Percentiles rank a stretch among this genome's conserved stretches.
Conservation (phyloP, 1,284 basidiomycete genomes). For the Gomphus bonarii region DNA sequence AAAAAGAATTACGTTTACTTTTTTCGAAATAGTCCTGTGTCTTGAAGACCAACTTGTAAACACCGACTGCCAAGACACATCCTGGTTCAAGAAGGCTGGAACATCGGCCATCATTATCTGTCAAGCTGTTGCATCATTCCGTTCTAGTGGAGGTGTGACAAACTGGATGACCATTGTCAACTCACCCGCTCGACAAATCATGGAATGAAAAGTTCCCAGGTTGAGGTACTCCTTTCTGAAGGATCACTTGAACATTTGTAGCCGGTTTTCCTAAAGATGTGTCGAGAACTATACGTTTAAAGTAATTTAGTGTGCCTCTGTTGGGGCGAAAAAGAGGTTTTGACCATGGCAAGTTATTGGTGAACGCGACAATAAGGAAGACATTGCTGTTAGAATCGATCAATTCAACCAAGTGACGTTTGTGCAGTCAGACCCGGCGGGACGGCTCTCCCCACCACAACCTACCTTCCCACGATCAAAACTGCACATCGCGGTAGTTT, state of each 20-base stretch:
- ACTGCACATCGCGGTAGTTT: no score
- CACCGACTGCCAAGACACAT: constrained; percentile 35
- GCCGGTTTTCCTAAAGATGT: constrained; percentile 77
- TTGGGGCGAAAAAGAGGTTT: constrained; percentile 12
- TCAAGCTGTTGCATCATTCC: constrained; percentile 37
- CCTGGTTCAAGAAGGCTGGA: constrained; percentile 49
- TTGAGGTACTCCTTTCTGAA: constrained; percentile 34
- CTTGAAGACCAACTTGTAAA: constrained; percentile 81
- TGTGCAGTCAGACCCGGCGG: no score
- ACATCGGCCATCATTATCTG: constrained; percentile 78
- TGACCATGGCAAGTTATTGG: constrained; percentile 86
- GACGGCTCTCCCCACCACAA: no score
- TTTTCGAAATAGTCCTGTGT: constrained; percentile 74
- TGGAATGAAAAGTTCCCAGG: constrained; percentile 32
- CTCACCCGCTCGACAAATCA: constrained; percentile 52
- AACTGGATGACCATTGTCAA: neutral
- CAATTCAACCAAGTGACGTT: no score
- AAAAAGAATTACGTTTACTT: constrained; percentile 61
- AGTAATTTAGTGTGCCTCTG: neutral
- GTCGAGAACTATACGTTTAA: constrained; percentile 60
- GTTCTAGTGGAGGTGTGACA: neutral
- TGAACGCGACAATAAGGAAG: constrained; percentile 26
- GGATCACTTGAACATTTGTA: constrained; percentile 46
- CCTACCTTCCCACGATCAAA: no score
- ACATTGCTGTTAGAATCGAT: neutral